phyloP scores from a whole-genome alignment of 2,329 filamentous ascomycete species.

The Thyridium curvatum region DNA sequence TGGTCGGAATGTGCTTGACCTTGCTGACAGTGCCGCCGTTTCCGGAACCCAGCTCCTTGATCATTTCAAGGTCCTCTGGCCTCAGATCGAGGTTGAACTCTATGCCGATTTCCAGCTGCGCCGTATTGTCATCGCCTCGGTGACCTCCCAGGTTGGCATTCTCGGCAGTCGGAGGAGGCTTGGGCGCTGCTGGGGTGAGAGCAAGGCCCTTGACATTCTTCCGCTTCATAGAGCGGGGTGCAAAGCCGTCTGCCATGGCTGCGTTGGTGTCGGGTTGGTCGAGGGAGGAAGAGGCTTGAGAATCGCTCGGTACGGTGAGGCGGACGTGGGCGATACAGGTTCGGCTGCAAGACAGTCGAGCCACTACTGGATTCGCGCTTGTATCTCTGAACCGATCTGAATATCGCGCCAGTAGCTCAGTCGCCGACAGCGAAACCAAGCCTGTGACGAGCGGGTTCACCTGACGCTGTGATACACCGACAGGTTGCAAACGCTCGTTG shows the following conservation, averaged over 20 bases:
- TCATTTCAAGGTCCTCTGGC: conserved; percentile 83
- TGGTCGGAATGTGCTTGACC: conserved; percentile 88
- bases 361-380: no score
- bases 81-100: conserved; percentile 92
- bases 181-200: conserved; percentile 71
- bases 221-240: conserved; percentile 85
- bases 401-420: no score
- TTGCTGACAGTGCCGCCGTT: conserved; percentile 99
- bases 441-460: no score
- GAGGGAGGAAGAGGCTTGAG: background rate
- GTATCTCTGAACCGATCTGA: no score
- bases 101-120: conserved; percentile 85
- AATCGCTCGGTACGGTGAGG: no score
- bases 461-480: no score
- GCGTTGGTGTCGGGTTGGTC: background rate
- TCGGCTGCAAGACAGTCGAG: no score
- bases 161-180: conserved; percentile 65
- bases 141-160: conserved; percentile 60
- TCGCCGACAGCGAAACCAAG: no score
- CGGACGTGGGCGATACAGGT: no score
- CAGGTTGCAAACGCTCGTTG: no score
- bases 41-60: conserved; percentile 91
- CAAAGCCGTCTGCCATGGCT: conserved; percentile 56
- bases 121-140: conserved; percentile 51
- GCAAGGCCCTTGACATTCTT: conserved; percentile 96